Evolutionary conservation across 202 grass and related monocot genomes (phyloP), one percentile per base, ranked within the genome.

Genomic region (Alloteropsis angusta): DNA sequence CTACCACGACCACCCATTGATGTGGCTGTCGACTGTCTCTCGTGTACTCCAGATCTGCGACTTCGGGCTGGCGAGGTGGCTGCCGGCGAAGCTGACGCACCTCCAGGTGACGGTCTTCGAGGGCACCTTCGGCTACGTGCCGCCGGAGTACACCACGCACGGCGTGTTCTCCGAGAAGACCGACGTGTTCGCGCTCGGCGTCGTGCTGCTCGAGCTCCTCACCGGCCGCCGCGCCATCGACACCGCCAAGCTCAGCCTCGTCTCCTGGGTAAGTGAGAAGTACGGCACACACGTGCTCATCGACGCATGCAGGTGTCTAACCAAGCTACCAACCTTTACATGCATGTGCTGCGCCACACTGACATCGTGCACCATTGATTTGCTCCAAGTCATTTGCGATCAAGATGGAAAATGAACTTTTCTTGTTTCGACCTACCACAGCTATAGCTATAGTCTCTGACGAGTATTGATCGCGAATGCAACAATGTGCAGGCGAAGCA

Each of bases 111-210:
- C 87, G 19, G 81, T 38, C 52, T 92, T 94, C 53, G 95, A 94
- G 82, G 91, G 95, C 30, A 90, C 91, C 13, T 98, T 98, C 83
- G 95, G 91, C 4, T 98, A 98, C 71, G 37, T 98, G 15, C 89
- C 91, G 23, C 95, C 95, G 0, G 95, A 94, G 60, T 98, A 94
- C 85, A 90, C 87, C 1, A 93, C 83, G 59, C 78, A 98, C 46
- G 95, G 95, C 60, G 85, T 98, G 56, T 76, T 94, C 71, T 88
- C 90, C 78, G 95, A 93, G 85, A 98, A 94, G 87, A 98, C 85
- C 2, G 92, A 93, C 67, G 84, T 94, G 53, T 95, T 81, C 79
- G 84, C 92, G 18, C 88, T 64, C 44, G 95, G 95, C 48, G 86
- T 98, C 73, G 74, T 95, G 15, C 78, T 93, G 10, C 86, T 95